phyloP scores from a whole-genome alignment of 2,329 filamentous ascomycete species.

The Cordyceps tenuipes region DNA sequence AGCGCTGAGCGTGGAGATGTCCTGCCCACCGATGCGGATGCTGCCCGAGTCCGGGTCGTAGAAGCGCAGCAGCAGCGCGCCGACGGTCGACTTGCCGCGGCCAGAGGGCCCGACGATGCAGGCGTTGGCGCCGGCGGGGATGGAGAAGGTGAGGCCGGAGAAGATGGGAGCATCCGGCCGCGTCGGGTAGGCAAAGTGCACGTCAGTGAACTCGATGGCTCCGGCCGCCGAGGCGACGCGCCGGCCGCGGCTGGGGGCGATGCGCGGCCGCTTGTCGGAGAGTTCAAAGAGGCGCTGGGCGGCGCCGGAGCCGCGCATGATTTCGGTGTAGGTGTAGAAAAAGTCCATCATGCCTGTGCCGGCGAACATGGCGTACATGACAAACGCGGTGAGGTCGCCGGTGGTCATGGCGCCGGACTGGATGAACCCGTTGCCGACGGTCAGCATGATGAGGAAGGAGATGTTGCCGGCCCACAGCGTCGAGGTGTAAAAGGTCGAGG shows the following conservation, averaged over 20 bases:
- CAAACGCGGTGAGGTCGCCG: constrained; percentile 88
- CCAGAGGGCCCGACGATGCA: constrained; percentile 95
- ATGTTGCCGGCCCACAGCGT: constrained; percentile 93
- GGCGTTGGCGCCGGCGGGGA: constrained; percentile 87
- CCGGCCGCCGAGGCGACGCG: constrained; percentile 79
- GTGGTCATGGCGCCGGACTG: constrained; percentile 77
- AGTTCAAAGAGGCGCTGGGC: constrained; percentile 92
- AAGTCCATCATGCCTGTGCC: constrained; percentile 85
- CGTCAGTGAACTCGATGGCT: constrained; percentile 76
- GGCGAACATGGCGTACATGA: constrained; percentile 93
- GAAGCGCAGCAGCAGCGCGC: constrained; percentile 79
- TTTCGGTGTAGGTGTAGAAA: constrained; percentile 91
- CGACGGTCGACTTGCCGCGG: constrained; percentile 92
- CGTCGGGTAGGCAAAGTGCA: constrained; percentile 88
- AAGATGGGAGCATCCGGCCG: constrained; percentile 89
- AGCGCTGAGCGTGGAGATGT: constrained; percentile 79
- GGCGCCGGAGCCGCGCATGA: constrained; percentile 97
- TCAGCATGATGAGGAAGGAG: constrained; percentile 84
- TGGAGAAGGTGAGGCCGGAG: constrained; percentile 78
- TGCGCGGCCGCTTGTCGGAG: constrained; percentile 79
- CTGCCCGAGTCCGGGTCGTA: constrained; percentile 72
- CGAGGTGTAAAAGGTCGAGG: constrained; percentile 78
- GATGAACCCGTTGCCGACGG: constrained; percentile 85
- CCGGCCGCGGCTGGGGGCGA: constrained; percentile 72
- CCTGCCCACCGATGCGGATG: constrained; percentile 75